Evolutionary conservation across 148 eudicot species (phyloP).

Genomic region (Rhododendron molle): DNA sequence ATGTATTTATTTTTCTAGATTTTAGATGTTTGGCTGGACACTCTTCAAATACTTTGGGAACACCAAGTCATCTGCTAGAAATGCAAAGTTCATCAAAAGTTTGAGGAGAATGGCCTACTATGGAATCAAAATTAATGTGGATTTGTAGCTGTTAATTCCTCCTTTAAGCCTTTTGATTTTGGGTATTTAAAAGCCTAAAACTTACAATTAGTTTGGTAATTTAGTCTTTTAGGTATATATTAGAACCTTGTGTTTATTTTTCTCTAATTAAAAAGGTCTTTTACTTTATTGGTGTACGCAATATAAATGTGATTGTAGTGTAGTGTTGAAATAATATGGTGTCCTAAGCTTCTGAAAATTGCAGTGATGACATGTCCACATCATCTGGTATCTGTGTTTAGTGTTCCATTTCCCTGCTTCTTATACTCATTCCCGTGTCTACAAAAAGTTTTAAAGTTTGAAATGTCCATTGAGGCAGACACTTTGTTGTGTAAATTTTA

Average conservation of each 20-base stretch:
- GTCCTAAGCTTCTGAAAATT: neutral
- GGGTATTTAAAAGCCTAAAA: neutral
- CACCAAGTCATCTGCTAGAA: neutral
- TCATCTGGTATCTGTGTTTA: neutral
- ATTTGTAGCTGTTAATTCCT: neutral
- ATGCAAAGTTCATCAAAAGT: neutral
- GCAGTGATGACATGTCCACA: neutral
- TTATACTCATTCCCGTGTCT: neutral
- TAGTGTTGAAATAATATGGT: neutral
- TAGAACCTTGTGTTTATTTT: neutral
- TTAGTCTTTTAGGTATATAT: neutral
- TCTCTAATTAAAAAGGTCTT: neutral
- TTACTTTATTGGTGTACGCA: neutral
- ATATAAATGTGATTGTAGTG: neutral
- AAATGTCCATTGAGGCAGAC: neutral
- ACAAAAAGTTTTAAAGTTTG: neutral
- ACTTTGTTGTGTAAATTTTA: neutral
- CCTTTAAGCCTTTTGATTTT: constrained; percentile 2
- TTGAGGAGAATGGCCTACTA: neutral
- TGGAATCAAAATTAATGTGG: neutral
- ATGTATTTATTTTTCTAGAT: neutral
- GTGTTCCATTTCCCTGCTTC: neutral
- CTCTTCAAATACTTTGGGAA: neutral
- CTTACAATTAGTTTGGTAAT: neutral
- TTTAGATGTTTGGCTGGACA: neutral